Evolutionary conservation across 1,284 basidiomycete genomes (phyloP).

Genomic region (Ustilago xerochloae): DNA sequence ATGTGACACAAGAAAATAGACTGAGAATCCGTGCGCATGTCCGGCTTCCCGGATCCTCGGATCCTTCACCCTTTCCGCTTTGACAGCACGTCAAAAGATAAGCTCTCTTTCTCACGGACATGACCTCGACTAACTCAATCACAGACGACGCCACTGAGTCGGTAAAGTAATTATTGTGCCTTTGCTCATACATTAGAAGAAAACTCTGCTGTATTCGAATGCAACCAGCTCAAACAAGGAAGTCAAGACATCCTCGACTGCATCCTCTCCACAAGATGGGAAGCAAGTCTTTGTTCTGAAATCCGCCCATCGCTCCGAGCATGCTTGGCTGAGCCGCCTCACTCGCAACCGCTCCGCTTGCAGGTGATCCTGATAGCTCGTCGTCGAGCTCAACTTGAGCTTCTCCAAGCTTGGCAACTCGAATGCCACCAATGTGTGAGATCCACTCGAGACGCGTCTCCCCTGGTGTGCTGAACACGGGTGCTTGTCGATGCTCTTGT

Average conservation of each 20-base stretch:
- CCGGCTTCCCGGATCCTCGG: slow-evolving; percentile 26
- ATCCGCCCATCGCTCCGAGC: slow-evolving; percentile 34
- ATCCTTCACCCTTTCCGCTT: background rate
- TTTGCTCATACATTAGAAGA: too few relatives aligned
- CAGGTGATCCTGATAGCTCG: background rate
- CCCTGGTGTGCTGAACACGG: slow-evolving; percentile 50
- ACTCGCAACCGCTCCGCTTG: background rate
- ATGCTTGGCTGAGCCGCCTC: slow-evolving; percentile 13
- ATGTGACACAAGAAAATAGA: background rate
- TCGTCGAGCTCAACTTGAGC: slow-evolving; percentile 28
- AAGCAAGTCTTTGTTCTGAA: slow-evolving; percentile 43
- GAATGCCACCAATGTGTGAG: slow-evolving; percentile 60
- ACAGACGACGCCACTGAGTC: too few relatives aligned
- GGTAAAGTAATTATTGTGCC: too few relatives aligned
- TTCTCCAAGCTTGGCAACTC: slow-evolving; percentile 50
- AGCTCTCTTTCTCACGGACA: background rate
- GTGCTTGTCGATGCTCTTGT: slow-evolving; percentile 42
- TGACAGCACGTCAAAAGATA: slow-evolving; percentile 14
- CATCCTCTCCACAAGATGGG: slow-evolving; percentile 55
- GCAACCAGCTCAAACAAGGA: slow-evolving; percentile 23
- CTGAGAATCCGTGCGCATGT: slow-evolving; percentile 26
- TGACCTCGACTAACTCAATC: background rate
- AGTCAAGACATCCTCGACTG: slow-evolving; percentile 47
- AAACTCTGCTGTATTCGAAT: background rate
- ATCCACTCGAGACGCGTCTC: slow-evolving; percentile 64